These are phyloP conservation scores for Sarocladium oryzae DNA, from an alignment of 2,329 filamentous ascomycete genomes.

Conservation along the genomic window DNA sequence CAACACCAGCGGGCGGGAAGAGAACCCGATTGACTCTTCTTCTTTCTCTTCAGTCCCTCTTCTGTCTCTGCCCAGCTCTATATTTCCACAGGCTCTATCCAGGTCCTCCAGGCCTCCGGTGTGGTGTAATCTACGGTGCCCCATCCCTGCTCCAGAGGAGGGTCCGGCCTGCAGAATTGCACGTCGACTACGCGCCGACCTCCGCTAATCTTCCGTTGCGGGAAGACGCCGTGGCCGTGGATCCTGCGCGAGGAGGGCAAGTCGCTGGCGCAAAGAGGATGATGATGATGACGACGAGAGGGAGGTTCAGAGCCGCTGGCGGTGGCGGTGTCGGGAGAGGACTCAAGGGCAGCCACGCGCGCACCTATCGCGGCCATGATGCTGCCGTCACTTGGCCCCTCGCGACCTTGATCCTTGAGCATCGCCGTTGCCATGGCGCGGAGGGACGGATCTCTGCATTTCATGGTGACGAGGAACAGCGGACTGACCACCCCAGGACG, in stretches of 20 bases:
- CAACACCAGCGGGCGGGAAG: background rate
- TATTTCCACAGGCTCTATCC: slow-evolving; percentile 6
- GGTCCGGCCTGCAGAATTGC: background rate
- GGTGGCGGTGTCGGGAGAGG: too few species aligned
- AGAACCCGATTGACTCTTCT: background rate
- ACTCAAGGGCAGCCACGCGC: slow-evolving; percentile 4
- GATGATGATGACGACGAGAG: background rate
- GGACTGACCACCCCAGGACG: slow-evolving; percentile 6
- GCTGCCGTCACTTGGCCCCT: slow-evolving; percentile 9
- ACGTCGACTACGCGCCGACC: background rate
- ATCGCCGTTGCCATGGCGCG: background rate
- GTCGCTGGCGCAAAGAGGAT: background rate
- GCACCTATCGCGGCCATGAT: slow-evolving; percentile 8
- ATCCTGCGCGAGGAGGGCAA: background rate
- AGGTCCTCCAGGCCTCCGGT: background rate
- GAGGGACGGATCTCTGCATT: slow-evolving; percentile 6
- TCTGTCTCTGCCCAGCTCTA: background rate
- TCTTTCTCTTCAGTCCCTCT: background rate
- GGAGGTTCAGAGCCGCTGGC: too few species aligned
- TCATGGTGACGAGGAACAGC: slow-evolving; percentile 5
- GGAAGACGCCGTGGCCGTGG: slow-evolving; percentile 4
- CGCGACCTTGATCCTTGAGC: slow-evolving; percentile 6
- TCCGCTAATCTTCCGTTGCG: background rate
- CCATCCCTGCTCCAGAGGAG: slow-evolving; percentile 8
- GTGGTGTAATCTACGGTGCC: slow-evolving; percentile 6